Evolutionary conservation across 2,329 filamentous ascomycete species (phyloP), one percentile per base, ranked within the genome.

Genomic region (Leptographium lundbergii): DNA sequence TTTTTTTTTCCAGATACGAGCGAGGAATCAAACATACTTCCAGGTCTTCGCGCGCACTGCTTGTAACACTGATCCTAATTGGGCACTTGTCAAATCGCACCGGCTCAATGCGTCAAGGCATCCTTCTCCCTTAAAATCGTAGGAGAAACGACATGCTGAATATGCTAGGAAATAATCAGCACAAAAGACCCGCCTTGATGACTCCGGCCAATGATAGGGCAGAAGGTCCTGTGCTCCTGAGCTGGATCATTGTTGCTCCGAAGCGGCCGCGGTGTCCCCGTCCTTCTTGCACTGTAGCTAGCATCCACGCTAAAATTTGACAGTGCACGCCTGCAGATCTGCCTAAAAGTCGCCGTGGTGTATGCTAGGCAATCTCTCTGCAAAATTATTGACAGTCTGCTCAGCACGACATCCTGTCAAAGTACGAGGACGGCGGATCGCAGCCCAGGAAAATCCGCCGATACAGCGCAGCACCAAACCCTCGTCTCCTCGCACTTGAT

Each of bases 241-340:
- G 54, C 36, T 60, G 59, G 59, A 60, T 57, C 45, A 60, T 54
- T 54, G 42, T 60, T 60, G 42, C 22, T 39, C 59, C 59, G 58
- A 50, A 54, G 48, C 39, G 54, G 19, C n/a, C n/a, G 34, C 11
- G n/a, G 13, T n/a, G 54, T 27, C 34, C 11, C 24, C 1, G 48
- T 32, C 11, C 29, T 52, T 19, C 14, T 10, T 7, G 29, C 13
- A 32, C n/a, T 36, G 3, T 48, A 25, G 6, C 14, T 34, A 17
- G 13, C 51, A 22, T n/a, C 10, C 17, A 11, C 51, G 29, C 50
- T 32, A 34, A 42, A 36, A 24, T 14, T 22, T 32, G 2, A 34
- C n/a, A 42, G 53, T 19, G 22, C 50, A 22, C 17, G 25, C 13
- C 48, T 51, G 48, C 48, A 27, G 48, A 27, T 51, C 48, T 27